Percentiles rank a stretch among this genome's conserved stretches.
phyloP scores from a whole-genome alignment of 1,284 basidiomycete genomes.

The Anthracocystis panici-leucophaei region DNA sequence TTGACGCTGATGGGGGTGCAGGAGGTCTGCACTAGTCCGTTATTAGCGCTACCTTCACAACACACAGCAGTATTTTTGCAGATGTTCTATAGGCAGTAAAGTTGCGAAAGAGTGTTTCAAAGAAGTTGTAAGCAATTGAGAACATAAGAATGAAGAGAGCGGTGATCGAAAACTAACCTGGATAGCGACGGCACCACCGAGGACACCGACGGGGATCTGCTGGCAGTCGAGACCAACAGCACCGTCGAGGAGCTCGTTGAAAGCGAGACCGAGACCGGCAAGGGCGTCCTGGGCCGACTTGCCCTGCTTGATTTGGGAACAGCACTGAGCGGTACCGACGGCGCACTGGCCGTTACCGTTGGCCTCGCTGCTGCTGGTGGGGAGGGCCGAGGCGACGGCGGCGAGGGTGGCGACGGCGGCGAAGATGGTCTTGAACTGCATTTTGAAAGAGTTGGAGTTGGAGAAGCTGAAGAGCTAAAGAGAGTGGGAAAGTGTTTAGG shows the following conservation, averaged over 20 bases:
- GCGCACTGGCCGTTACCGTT: slow-evolving; percentile 54
- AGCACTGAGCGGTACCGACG: slow-evolving; percentile 53
- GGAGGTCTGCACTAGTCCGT: slow-evolving; percentile 55
- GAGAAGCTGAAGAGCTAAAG: slow-evolving; percentile 46
- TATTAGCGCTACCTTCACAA: slow-evolving; percentile 49
- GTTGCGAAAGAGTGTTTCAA: too few species aligned
- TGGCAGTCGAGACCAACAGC: slow-evolving; percentile 54
- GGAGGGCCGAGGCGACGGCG: slow-evolving; percentile 46
- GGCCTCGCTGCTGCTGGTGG: slow-evolving; percentile 21
- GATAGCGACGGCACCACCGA: slow-evolving; percentile 28
- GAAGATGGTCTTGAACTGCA: slow-evolving; percentile 62
- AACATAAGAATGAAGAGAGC: too few species aligned
- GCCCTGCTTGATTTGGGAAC: slow-evolving; percentile 46
- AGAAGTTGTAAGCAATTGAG: too few species aligned
- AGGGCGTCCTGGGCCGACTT: slow-evolving; percentile 48
- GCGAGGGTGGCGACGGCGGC: slow-evolving; percentile 47
- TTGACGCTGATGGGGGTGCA: slow-evolving; percentile 56
- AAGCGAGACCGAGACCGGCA: slow-evolving; percentile 53
- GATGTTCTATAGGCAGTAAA: slow-evolving; percentile 15
- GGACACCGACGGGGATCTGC: slow-evolving; percentile 44
- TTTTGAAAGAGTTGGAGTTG: slow-evolving; percentile 40
- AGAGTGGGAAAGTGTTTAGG: slow-evolving; percentile 31
- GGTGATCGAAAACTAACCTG: slow-evolving; percentile 5
- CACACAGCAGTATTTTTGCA: slow-evolving; percentile 55
- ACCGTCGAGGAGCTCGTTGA: slow-evolving; percentile 48